These are phyloP conservation scores for Marasmius sp. DNA, from an alignment of 1,284 basidiomycete genomes.

Conservation along the genomic window DNA sequence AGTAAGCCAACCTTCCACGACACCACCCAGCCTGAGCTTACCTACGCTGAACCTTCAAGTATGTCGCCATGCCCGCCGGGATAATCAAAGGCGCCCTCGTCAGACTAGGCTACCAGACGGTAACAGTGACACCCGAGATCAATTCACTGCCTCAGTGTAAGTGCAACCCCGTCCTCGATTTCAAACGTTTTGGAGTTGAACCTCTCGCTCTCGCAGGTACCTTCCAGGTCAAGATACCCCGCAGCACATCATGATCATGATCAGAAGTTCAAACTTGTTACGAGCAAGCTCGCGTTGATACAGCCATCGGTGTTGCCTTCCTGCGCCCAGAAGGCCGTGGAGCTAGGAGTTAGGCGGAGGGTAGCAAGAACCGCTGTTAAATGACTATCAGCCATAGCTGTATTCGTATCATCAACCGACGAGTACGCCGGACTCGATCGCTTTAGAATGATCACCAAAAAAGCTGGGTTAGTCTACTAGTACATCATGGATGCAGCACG, in stretches of 20 bases:
- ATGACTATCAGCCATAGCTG: too few species aligned
- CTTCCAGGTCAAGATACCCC: constrained; percentile 78
- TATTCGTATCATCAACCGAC: too few species aligned
- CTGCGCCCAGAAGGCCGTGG: too few species aligned
- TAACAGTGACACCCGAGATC: constrained; percentile 73
- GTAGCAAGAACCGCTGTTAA: too few species aligned
- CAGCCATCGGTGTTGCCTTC: too few species aligned
- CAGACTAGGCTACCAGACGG: constrained; percentile 71
- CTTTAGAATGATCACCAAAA: too few species aligned
- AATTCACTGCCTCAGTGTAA: constrained; percentile 83
- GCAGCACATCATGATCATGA: constrained; percentile 35
- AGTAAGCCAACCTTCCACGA: constrained; percentile 41
- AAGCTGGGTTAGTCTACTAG: too few species aligned
- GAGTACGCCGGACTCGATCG: too few species aligned
- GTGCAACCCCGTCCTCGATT: constrained; percentile 22
- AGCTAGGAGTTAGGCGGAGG: too few species aligned
- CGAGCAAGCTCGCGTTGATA: too few species aligned
- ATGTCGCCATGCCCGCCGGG: constrained; percentile 77
- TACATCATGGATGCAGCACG: too few species aligned
- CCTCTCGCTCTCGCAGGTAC: constrained; percentile 57
- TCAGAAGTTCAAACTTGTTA: too few species aligned
- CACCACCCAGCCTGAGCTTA: background rate
- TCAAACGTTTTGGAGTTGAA: background rate
- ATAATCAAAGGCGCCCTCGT: constrained; percentile 81
- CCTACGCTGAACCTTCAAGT: constrained; percentile 40